Evolutionary conservation across 164 flowering plant species (phyloP).

Genomic region (Vitis cinerea): DNA sequence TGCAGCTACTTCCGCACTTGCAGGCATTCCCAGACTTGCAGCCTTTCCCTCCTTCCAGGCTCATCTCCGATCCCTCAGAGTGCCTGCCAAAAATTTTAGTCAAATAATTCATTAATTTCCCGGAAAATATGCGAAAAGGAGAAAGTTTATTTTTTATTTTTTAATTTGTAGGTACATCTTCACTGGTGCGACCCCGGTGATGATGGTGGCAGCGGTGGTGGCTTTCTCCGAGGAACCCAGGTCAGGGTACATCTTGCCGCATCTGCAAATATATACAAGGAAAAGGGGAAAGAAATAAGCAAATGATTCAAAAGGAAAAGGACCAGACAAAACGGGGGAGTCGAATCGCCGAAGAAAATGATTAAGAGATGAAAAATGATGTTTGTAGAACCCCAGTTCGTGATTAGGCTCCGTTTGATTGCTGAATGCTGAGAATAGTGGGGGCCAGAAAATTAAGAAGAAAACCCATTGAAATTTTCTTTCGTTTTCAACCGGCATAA

Average conservation of each 20-base stretch:
- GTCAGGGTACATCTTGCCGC: conserved; percentile 23
- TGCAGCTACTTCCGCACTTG: conserved; percentile 24
- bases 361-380: no score
- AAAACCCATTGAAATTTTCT: neutral
- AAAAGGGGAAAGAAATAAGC: neutral
- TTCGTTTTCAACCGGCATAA: no score
- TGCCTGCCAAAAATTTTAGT: conserved; percentile 9
- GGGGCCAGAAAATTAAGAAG: neutral
- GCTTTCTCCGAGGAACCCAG: conserved; percentile 15
- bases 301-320: neutral
- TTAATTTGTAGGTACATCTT: conserved; percentile 16
- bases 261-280: conserved; percentile 10
- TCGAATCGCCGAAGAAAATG: no score
- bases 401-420: no score
- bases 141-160: no score
- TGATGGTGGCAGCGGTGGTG: conserved; percentile 17
- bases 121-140: neutral
- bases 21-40: conserved; percentile 10
- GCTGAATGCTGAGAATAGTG: no score
- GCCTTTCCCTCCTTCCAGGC: conserved; percentile 18
- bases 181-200: conserved; percentile 26
- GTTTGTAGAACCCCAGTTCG: no score
- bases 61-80: conserved; percentile 25
- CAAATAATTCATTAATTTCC: neutral
- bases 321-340: no score